phyloP scores from a whole-genome alignment of 169 alveolate species.

The Haemoproteus tartakovskyi region DNA sequence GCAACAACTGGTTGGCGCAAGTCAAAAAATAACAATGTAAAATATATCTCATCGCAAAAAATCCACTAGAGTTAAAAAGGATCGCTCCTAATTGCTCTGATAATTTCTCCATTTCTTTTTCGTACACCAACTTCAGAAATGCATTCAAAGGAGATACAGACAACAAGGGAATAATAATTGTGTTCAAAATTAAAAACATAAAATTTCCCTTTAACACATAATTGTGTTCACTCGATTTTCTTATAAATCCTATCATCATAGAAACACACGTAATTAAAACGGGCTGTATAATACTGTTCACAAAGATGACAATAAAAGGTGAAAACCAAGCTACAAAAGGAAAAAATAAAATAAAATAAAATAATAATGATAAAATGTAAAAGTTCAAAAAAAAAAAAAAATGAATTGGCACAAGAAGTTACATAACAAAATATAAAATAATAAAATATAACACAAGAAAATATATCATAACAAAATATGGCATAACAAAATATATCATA shows the following conservation, averaged over 20 bases:
- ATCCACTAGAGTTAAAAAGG: constrained; percentile 57
- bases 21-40: constrained; percentile 54
- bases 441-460: too few species aligned
- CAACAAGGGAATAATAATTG: constrained; percentile 40
- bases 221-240: constrained; percentile 54
- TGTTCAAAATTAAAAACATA: constrained; percentile 49
- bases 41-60: constrained; percentile 51
- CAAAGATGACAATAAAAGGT: constrained; percentile 58
- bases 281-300: constrained; percentile 52
- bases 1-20: constrained; percentile 53
- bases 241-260: constrained; percentile 36
- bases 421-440: too few species aligned
- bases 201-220: constrained; percentile 54
- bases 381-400: too few species aligned
- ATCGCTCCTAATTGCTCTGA: constrained; percentile 37
- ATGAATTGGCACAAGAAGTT: too few species aligned
- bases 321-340: constrained; percentile 64
- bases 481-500: too few species aligned
- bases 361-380: too few species aligned
- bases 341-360: too few species aligned
- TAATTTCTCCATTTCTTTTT: constrained; percentile 52
- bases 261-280: constrained; percentile 44
- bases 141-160: constrained; percentile 43
- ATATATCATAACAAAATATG: too few species aligned
- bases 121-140: constrained; percentile 25